Base-by-base conservation (phyloP, 768 basidiomycete species). In the Suillus sp. region DNA sequence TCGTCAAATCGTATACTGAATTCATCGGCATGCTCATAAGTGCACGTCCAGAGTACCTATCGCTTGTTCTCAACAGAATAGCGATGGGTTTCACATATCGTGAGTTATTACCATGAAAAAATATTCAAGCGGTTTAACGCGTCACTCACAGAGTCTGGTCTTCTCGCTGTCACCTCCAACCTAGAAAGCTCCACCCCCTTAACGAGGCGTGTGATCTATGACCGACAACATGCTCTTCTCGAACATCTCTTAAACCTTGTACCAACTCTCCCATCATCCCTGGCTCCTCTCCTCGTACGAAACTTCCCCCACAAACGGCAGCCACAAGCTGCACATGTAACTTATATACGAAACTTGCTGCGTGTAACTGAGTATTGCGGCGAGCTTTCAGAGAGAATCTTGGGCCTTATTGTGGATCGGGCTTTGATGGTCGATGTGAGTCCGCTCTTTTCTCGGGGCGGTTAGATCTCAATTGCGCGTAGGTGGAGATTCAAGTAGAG, bases 401-500 rank as follows among this genome's bases (percentile, higher is more conserved):
- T 98, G 38, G 89, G 88, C 2, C 89, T 90, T 0, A 92, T 98
- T 38, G 84, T 99, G 27, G 95, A 97, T 74, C 88, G 95, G n/a
- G 91, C 95, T 34, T 89, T 99, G 37, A 90, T 96, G 75, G 95
- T 99, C 63, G 97, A 99, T 75, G 96, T 96, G 70, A 62, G 93
- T 82, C 13, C 30, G 1, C 4, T 57, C 13, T 65, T 30, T 34
- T 53, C 5, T 32, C 20, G 20, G 10, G 5, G 20, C 59, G 22
- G 32, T 59, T 45, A 9, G 4, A 14, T 59, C 18, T 32, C 14
- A 4, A 40, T 55, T 1, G 65, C 4, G 4, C 7, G 6, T n/a
- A 96, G 94, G 93, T 97, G 32, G 96, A 99, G 77, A 95, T 99
- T 37, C 96, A 97, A 72, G 91, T 94, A n/a, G 95, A 96, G 70